Evolutionary conservation across 805 yeast genomes (phyloP), one percentile per base, ranked within the genome.

Genomic region (Candida palmyrensis): DNA sequence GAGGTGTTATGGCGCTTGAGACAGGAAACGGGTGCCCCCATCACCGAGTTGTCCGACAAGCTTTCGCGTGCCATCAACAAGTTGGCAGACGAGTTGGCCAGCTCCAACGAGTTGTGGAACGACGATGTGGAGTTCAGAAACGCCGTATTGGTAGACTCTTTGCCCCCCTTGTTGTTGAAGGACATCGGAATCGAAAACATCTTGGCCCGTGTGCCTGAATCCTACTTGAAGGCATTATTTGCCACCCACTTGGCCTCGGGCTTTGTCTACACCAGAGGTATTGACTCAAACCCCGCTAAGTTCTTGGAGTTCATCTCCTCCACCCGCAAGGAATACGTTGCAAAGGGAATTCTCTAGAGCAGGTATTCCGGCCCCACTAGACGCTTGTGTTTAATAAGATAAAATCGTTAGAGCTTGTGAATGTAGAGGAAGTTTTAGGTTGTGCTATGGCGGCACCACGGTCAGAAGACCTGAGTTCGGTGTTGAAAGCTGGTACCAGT

Each of bases 171-270:
- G 43, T 74, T 90, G 45, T 67, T 82, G 33, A 57, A 73, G 25
- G 71, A 77, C 49, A 71, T 78, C 37, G 85, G 87, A 6, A 73
- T 86, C 36, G 82, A 79, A 7, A 62, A 65, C 36, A 78, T 90
- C 25, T 66, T 90, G 47, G 49, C 63, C 28, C 77, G 92, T 49
- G 92, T 90, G 24, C 98, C 98, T 13, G 84, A 73, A 37, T 74
- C 94, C 33, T 92, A 90, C 57, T 68, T 90, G 55, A 80, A 78
- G 52, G 95, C 96, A 3, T 75, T 90, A 46, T 84, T 90, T 52
- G 94, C 95, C 28, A 82, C 92, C 22, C 81, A 77, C 51, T 68
- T 88, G 48, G 88, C 95, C 8, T 82, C 95, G 29, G 71, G 82
- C 29, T 88, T 83, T 58, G 94, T 88, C 35, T 88, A 88, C 60